Evolutionary conservation across 116 monocot genomes (phyloP).

Genomic region (Posidonia oceanica): DNA sequence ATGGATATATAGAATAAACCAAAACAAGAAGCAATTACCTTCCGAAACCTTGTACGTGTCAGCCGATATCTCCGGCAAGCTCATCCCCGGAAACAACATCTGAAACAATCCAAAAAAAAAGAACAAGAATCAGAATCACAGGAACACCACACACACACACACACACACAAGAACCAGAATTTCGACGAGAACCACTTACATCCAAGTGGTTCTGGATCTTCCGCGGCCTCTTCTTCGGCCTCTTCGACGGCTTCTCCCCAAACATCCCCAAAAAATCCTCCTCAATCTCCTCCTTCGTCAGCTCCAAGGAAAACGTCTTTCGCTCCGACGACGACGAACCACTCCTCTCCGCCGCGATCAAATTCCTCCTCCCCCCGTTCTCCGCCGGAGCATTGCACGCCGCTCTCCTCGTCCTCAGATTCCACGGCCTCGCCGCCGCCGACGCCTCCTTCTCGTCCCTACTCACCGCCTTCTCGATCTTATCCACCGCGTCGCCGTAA

Average conservation of each 20-base stretch:
- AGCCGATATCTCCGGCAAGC: background rate
- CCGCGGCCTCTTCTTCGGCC: conserved; percentile 5
- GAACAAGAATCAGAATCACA: background rate
- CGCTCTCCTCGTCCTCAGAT: conserved; percentile 33
- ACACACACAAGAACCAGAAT: background rate
- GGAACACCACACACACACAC: background rate
- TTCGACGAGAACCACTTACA: conserved; percentile 4
- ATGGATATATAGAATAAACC: background rate
- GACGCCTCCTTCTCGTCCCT: conserved; percentile 2
- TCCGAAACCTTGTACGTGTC: conserved; percentile 5
- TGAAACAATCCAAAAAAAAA: background rate
- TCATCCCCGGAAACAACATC: conserved; percentile 7
- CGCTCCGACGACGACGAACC: background rate
- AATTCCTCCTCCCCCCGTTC: background rate
- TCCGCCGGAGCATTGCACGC: conserved; percentile 20
- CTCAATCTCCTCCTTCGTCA: conserved; percentile 21
- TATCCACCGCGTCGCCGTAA: background rate
- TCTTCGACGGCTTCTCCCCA: conserved; percentile 9
- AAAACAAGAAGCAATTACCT: background rate
- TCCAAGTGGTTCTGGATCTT: background rate
- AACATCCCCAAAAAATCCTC: conserved; percentile 15
- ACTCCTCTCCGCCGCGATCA: conserved; percentile 4
- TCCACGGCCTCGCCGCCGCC: conserved; percentile 31
- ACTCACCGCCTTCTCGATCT: background rate
- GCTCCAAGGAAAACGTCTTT: background rate